Evolutionary conservation across 805 yeast species (phyloP), one percentile per base, ranked within the genome.

Genomic region (Myxozyma geophila): DNA sequence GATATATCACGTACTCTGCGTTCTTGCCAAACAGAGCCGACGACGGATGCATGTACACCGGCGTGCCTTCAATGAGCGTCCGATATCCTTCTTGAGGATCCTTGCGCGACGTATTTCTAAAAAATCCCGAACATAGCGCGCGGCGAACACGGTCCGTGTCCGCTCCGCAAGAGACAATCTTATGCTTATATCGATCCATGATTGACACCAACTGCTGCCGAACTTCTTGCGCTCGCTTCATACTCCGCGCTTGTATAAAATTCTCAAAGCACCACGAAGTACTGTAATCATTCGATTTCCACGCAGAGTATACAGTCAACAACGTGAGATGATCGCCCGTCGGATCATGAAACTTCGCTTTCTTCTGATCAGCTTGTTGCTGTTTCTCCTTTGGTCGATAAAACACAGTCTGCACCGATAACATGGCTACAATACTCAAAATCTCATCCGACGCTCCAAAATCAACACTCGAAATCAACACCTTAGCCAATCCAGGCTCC

Each of bases 401-500:
- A 73, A 89, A 89, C 33, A 91, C 76, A 0, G 88, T 83, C 2
- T 87, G 84, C 17, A 93, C 96, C 28, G 90, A 88, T 33, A 95
- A 76, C 93, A 93, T 90, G 0, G 98, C 81, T 12, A 92, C 83
- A 12, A 95, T 84, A 0, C 91, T 84, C 19, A 92, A 72, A 1
- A 91, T 81, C 66, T 90, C 95, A 1, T 82, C 81, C 1, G 87
- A 80, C 54, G 96, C 92, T 0, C 83, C 79, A 56, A 80, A 80
- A 13, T 80, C 80, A 0, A 83, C 84, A 55, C 96, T 86, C 0
- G 85, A 78, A 12, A 93, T 74, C 39, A 95, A 73, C 7, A 87
- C 85, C 73, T 89, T 90, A 7, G 97, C 87, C 71, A 92, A 81
- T 81, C 90, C 90, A 3, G 98, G 98, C 69, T 91, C 96, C 67